These are phyloP conservation scores for Fomitopsis pinicola DNA, from an alignment of 1,284 basidiomycete species.

Conservation along the genomic window DNA sequence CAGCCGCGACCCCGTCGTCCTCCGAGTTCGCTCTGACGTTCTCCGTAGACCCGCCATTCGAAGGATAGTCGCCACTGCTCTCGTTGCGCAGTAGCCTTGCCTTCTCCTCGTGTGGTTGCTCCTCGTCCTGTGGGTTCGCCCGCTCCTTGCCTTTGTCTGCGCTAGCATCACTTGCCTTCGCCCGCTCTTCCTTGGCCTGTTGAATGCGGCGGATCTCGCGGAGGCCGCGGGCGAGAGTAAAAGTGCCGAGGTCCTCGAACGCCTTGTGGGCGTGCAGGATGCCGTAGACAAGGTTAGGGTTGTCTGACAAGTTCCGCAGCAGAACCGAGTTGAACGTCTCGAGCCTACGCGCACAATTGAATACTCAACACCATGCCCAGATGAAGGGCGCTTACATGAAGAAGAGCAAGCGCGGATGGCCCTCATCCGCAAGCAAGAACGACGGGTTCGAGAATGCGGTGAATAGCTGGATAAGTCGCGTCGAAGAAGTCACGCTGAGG, in stretches of 20 bases:
- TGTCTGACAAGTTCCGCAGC: conserved; percentile 65
- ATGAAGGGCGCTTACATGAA: conserved; percentile 58
- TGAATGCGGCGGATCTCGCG: conserved; percentile 79
- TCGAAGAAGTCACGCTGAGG: conserved; percentile 77
- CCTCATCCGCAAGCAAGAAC: conserved; percentile 90
- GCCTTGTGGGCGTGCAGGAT: conserved; percentile 78
- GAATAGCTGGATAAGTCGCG: conserved; percentile 83
- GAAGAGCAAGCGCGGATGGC: conserved; percentile 87
- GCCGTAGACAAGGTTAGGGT: conserved; percentile 86
- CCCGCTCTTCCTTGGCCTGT: conserved; percentile 65
- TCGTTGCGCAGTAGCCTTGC: conserved; percentile 51
- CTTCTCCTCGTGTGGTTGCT: conserved; percentile 54
- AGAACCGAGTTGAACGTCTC: conserved; percentile 89
- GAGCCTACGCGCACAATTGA: conserved; percentile 47
- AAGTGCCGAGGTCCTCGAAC: conserved; percentile 86
- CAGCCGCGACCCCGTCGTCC: conserved; percentile 18
- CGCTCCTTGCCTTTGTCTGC: conserved; percentile 27
- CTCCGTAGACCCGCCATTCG: conserved; percentile 24
- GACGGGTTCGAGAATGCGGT: conserved; percentile 84
- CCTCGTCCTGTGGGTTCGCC: conserved; percentile 19
- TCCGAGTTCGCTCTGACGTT: conserved; percentile 17
- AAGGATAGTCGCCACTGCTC: conserved; percentile 24
- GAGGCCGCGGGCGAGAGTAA: conserved; percentile 80
- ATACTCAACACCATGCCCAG: background rate
- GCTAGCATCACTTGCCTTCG: conserved; percentile 31